Conservation (phyloP, 2,329 filamentous ascomycete genomes). For the Onygenales sp. region DNA sequence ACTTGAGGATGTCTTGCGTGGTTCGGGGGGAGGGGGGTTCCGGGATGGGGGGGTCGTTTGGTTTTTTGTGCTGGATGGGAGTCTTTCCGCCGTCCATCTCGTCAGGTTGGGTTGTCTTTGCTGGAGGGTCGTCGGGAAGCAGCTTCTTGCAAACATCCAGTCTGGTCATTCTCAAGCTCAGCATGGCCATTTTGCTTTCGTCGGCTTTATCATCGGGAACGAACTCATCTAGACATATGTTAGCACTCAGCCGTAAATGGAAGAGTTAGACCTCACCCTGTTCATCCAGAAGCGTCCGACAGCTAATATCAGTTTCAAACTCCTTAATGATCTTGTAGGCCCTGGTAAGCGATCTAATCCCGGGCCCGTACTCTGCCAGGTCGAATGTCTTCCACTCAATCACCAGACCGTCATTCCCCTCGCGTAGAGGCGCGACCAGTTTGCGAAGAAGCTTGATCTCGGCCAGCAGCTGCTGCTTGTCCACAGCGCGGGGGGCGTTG, state of each 20-base stretch:
- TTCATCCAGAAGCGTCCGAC: constrained; percentile 2
- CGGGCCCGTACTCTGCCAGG: neutral
- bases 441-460: constrained; percentile 18
- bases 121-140: neutral
- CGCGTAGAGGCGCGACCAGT: constrained; percentile 15
- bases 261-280: constrained; percentile 11
- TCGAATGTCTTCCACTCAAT: constrained; percentile 14
- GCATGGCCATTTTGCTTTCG: neutral
- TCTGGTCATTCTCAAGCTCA: constrained; percentile 1
- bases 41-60: neutral
- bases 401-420: constrained; percentile 7
- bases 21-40: neutral
- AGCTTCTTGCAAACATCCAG: neutral
- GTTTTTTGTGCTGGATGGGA: neutral
- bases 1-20: neutral
- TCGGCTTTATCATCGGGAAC: neutral
- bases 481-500: constrained; percentile 5
- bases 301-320: constrained; percentile 15
- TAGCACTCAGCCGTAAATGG: neutral
- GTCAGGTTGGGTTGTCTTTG: neutral
- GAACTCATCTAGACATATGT: neutral
- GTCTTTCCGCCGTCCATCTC: neutral
- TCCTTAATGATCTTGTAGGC: constrained; percentile 13
- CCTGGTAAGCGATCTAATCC: constrained; percentile 12
- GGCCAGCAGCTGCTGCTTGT: constrained; percentile 13